Evolutionary conservation across 116 monocot species (phyloP), one percentile per base, ranked within the genome.

Genomic region (Dioscorea cayenensis): DNA sequence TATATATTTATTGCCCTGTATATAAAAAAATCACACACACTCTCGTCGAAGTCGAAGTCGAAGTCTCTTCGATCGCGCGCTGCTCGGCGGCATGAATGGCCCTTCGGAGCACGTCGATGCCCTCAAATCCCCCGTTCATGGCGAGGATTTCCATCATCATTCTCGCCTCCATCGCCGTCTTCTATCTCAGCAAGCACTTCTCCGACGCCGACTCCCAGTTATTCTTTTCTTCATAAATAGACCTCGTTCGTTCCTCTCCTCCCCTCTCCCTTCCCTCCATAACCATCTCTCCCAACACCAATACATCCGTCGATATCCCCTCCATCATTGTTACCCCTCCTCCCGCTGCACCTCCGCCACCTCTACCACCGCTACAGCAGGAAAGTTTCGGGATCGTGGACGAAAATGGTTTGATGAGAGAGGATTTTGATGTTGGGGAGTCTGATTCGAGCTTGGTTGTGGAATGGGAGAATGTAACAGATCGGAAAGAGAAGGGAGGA

Each of bases 371-470:
- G 8, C 80, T 82, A 1, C 70, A 51, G 29, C 82, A 84, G 17
- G 74, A 65, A 63, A 83, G 76, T 51, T 78, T 94, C 59, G 94
- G 94, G 48, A 77, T 99, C 60, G 85, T 99, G 16, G 94, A 85
- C 61, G 83, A 79, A 25, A 80, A 83, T 63, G 99, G 99, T 35
- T 38, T 72, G 32, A 70, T 70, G 99, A 66, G 36, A 64, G 85
- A 81, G 20, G 89, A 89, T 63, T 99, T 99, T 76, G 73, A 78
- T 51, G 84, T 74, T 0, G 83, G 89, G 14, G 70, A 66, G 13
- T 69, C 75, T n/a, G 79, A 80, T 64, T 69, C 70, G 37, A 81
- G 77, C 69, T 49, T 74, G 51, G 88, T 49, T 20, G 79, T 76
- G 67, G 60, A 75, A 19, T 69, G 20, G 65, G 72, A 62, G 21